These are phyloP conservation scores for Malassezia sp. DNA, from an alignment of 1,284 basidiomycete species.

Conservation along the genomic window DNA sequence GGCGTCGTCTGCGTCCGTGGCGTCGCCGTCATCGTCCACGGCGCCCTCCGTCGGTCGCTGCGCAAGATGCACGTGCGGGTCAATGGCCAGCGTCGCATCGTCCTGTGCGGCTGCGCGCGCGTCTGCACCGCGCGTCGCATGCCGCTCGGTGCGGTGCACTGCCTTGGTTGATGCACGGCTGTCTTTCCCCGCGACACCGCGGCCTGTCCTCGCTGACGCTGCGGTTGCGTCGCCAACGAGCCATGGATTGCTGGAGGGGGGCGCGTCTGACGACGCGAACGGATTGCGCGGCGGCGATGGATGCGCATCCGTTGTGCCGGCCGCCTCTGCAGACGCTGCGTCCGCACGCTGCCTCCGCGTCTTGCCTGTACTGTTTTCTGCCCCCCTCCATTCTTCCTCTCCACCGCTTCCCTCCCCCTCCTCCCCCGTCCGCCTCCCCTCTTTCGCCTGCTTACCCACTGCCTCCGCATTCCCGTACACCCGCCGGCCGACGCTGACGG, in stretches of 20 bases:
- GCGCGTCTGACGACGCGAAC: not conserved
- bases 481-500: too few species aligned
- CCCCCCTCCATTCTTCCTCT: too few species aligned
- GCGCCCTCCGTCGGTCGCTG: not conserved
- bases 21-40: conserved; percentile 5
- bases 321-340: too few species aligned
- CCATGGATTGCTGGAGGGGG: conserved; percentile 14
- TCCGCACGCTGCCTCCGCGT: too few species aligned
- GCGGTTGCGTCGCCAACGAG: conserved; percentile 8
- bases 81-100: conserved; percentile 21
- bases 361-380: too few species aligned
- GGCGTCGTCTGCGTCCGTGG: not conserved
- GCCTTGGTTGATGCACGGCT: conserved; percentile 18
- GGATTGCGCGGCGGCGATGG: too few species aligned
- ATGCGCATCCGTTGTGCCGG: too few species aligned
- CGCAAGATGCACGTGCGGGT: conserved; percentile 14
- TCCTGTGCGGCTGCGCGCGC: conserved; percentile 16
- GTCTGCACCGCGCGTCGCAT: conserved; percentile 15
- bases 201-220: conserved; percentile 26
- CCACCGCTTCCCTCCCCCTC: too few species aligned
- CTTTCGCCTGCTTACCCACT: too few species aligned
- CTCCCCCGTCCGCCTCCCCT: too few species aligned
- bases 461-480: too few species aligned
- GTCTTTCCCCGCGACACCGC: conserved; percentile 13
- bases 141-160: conserved; percentile 17